A percentile compares a stretch with the other conserved stretches of the same genome.
Conservation (phyloP, 768 basidiomycete species). For the Lentinula detonsa region DNA sequence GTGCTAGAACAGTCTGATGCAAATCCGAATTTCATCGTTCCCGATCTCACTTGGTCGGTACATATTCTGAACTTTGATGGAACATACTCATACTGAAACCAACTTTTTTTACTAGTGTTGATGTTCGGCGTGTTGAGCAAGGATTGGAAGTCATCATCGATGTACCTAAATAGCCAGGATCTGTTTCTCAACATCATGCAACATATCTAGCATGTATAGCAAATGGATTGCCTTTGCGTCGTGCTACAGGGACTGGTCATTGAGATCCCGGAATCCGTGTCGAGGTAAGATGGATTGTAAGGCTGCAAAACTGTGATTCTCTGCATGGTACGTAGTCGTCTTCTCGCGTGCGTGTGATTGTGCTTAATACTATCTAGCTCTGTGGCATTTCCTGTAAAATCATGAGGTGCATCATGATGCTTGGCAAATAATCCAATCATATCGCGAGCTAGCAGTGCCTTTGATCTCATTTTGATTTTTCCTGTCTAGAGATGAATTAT, state of each 20-base stretch:
- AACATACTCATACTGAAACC: not conserved
- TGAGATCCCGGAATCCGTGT: not conserved
- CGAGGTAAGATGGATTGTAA: too few species aligned
- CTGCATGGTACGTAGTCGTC: not conserved
- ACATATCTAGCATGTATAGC: too few species aligned
- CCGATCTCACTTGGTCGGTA: constrained; percentile 60
- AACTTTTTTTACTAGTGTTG: not conserved
- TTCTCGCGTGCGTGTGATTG: not conserved
- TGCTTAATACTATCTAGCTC: not conserved
- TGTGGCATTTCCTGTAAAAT: not conserved
- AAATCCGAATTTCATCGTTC: constrained; percentile 61
- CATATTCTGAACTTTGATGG: not conserved
- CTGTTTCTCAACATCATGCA: too few species aligned
- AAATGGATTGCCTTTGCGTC: too few species aligned
- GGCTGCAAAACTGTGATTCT: too few species aligned
- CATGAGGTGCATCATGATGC: not conserved
- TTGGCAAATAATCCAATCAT: not conserved
- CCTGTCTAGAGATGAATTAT: not conserved
- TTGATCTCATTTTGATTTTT: not conserved
- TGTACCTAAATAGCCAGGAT: not conserved
- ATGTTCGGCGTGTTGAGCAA: not conserved
- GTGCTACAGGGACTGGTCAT: too few species aligned
- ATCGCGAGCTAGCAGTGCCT: constrained; percentile 5
- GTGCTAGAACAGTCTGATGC: constrained; percentile 30
- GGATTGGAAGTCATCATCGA: not conserved